phyloP scores from a whole-genome alignment of 2,329 filamentous ascomycete genomes.

The Epichloe coenophiala region DNA sequence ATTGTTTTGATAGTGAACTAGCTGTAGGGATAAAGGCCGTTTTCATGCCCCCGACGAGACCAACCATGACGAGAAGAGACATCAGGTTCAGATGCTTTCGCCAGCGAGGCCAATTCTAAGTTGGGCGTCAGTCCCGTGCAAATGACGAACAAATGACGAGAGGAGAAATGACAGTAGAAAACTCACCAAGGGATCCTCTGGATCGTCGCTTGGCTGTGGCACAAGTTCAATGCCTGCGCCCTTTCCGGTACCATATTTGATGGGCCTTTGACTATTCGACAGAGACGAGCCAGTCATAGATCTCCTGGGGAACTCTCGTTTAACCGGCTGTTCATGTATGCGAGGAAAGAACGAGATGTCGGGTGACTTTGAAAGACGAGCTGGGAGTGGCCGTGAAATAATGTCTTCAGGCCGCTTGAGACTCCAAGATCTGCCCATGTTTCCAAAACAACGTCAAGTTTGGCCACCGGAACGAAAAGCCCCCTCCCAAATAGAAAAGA shows the following conservation, averaged over 20 bases:
- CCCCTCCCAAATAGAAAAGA: background rate
- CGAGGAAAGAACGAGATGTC: background rate
- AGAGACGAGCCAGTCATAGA: constrained; percentile 7
- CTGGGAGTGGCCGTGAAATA: constrained; percentile 3
- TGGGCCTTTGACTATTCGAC: constrained; percentile 15
- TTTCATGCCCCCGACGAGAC: constrained; percentile 37
- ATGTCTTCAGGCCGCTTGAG: background rate
- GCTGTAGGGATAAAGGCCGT: constrained; percentile 38
- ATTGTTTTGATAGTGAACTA: constrained; percentile 26
- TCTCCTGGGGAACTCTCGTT: background rate
- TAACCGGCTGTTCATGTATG: background rate
- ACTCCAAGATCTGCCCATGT: constrained; percentile 1
- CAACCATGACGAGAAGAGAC: constrained; percentile 32
- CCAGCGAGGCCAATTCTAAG: constrained; percentile 42
- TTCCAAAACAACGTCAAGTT: background rate
- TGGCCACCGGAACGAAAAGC: background rate
- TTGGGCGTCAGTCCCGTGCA: background rate
- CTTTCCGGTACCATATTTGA: constrained; percentile 35
- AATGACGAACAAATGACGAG: background rate
- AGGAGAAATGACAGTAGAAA: background rate
- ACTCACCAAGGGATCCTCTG: constrained; percentile 39
- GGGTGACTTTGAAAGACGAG: background rate
- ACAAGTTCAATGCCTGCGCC: constrained; percentile 31
- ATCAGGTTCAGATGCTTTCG: constrained; percentile 36
- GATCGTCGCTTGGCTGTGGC: constrained; percentile 42